Percentiles rank a stretch among this genome's conserved stretches.
phyloP scores from a whole-genome alignment of 148 eudicot genomes.

The Rhododendron williamsianum region DNA sequence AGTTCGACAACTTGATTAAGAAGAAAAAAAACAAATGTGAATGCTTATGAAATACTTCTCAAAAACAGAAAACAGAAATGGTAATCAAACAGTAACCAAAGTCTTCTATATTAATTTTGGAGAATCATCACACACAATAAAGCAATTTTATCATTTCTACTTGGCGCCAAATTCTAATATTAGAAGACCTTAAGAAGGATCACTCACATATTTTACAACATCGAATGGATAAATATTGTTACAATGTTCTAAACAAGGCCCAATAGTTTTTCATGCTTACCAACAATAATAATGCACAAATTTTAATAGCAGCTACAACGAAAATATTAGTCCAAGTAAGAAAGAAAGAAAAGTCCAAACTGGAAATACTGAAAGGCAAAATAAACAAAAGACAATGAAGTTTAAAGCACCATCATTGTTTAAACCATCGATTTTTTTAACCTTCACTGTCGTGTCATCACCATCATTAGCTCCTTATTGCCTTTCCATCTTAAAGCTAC shows the following conservation, averaged over 20 bases:
- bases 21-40: no score
- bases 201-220: no score
- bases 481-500: not conserved
- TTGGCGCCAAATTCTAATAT: no score
- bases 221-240: no score
- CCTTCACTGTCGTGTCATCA: not conserved
- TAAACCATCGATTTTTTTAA: not conserved
- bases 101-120: no score
- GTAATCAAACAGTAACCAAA: no score
- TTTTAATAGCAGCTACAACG: not conserved
- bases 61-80: no score
- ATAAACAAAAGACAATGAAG: not conserved
- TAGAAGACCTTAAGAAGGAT: no score
- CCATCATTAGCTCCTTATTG: not conserved
- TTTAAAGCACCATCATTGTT: not conserved
- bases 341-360: not conserved
- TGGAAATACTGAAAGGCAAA: no score
- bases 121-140: no score
- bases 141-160: no score
- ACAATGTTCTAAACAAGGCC: not conserved
- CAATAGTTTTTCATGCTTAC: not conserved
- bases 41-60: no score
- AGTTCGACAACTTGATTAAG: not conserved
- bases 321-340: not conserved
- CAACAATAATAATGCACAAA: not conserved